Conservation (phyloP, 139 green algal species). For the Micromonas commoda region DNA sequence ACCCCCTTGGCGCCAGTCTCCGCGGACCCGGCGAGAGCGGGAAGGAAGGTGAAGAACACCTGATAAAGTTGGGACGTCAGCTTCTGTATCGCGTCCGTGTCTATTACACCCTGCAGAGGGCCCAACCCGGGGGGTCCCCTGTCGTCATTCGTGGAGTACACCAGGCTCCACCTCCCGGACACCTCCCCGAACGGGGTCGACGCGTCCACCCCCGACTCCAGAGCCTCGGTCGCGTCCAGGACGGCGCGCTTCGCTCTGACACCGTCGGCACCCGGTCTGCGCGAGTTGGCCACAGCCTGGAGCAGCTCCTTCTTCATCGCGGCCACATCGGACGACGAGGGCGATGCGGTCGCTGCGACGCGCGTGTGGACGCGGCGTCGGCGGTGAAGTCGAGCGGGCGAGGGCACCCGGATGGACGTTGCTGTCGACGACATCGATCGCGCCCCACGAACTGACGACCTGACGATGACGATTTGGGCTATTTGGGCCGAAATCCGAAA, state of each 20-base stretch:
- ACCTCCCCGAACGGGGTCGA: not conserved
- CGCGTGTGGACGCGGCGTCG: too few relatives aligned
- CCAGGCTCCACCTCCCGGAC: not conserved
- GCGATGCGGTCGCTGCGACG: not conserved
- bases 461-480: too few relatives aligned
- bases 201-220: not conserved
- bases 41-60: not conserved
- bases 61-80: not conserved
- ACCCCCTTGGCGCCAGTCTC: not conserved
- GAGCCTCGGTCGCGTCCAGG: not conserved
- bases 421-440: too few relatives aligned
- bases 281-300: not conserved
- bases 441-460: too few relatives aligned
- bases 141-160: not conserved
- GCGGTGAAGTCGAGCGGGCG: too few relatives aligned
- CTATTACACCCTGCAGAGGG: not conserved
- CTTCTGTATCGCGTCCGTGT: not conserved
- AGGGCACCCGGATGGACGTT: too few relatives aligned
- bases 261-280: not conserved
- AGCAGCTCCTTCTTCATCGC: not conserved
- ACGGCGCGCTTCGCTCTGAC: not conserved
- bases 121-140: not conserved
- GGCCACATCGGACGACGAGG: not conserved
- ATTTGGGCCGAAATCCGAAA: too few relatives aligned
- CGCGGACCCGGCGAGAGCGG: not conserved